Conservation (phyloP, 306 rosid genomes). For the Castanopsis chinensis region DNA sequence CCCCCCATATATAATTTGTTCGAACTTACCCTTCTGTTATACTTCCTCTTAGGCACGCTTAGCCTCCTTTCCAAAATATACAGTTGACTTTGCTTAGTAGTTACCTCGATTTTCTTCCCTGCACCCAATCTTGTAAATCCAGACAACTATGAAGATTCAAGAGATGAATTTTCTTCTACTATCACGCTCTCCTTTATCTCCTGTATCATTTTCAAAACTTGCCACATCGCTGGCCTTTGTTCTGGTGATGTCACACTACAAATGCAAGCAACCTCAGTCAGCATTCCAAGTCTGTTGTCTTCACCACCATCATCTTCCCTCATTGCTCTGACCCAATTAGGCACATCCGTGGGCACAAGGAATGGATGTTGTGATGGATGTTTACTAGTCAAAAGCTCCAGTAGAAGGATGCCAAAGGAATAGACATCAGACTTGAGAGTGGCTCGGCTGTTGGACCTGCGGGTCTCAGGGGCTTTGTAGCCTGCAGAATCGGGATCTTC, state of each 20-base stretch:
- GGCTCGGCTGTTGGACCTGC: conserved; percentile 49
- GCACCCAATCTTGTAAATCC: conserved; percentile 11
- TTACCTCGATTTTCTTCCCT: conserved; percentile 13
- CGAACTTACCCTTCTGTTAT: not conserved
- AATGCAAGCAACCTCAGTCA: conserved; percentile 84
- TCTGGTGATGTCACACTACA: conserved; percentile 82
- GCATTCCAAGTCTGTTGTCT: conserved; percentile 75
- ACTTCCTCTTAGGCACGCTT: not conserved
- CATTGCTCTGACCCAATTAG: conserved; percentile 78
- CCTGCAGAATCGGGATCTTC: conserved; percentile 66
- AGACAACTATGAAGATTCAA: conserved; percentile 28
- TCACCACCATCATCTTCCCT: conserved; percentile 71
- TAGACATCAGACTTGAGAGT: conserved; percentile 72
- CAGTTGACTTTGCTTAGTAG: not conserved
- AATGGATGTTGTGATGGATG: conserved; percentile 81
- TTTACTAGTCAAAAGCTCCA: conserved; percentile 91
- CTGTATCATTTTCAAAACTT: conserved; percentile 81
- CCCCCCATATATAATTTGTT: conserved; percentile 4
- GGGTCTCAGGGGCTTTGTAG: conserved; percentile 72
- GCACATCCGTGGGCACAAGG: conserved; percentile 66
- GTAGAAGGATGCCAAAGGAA: conserved; percentile 67
- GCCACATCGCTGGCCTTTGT: conserved; percentile 96
- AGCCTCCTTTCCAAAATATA: conserved; percentile 6
- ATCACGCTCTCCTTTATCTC: conserved; percentile 75
- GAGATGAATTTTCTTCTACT: conserved; percentile 30